Evolutionary conservation across 2,329 filamentous ascomycete genomes (phyloP).

Genomic region (Rhynchosporium secalis): DNA sequence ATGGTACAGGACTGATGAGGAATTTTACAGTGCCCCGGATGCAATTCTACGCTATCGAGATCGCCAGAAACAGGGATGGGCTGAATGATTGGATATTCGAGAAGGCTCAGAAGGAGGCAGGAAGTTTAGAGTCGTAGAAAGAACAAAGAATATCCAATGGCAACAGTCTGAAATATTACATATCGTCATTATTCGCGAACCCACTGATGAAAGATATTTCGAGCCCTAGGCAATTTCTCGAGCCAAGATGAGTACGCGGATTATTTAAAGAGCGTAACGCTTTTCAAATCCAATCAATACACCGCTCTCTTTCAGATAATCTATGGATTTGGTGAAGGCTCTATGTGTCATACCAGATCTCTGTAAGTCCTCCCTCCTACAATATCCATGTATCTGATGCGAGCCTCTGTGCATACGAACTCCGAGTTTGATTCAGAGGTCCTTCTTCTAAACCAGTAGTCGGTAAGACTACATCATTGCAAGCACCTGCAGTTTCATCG

Average conservation of each 20-base stretch:
- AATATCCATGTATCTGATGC: not conserved
- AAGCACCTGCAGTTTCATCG: not conserved
- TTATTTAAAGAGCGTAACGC: not conserved
- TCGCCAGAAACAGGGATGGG: conserved; percentile 76
- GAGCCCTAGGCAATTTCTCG: not conserved
- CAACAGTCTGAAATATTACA: not conserved
- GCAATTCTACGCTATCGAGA: conserved; percentile 82
- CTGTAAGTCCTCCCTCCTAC: not conserved
- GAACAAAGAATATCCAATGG: not conserved
- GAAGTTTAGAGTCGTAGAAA: conserved; percentile 19
- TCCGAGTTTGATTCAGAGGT: not conserved
- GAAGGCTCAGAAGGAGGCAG: conserved; percentile 63
- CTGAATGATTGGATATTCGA: conserved; percentile 98
- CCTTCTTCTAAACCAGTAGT: not conserved
- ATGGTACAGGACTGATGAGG: conserved; percentile 17
- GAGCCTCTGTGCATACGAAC: not conserved
- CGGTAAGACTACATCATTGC: too few species aligned
- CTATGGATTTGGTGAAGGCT: not conserved
- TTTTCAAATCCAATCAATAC: not conserved
- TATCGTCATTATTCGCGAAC: not conserved
- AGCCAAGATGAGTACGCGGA: not conserved
- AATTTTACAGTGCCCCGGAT: conserved; percentile 56
- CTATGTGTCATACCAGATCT: not conserved
- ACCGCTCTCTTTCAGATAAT: not conserved
- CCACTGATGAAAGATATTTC: not conserved